Percentiles rank a stretch among this genome's conserved stretches.
Conservation (phyloP, 1,139 yeast species). For the Candida dubliniensis region DNA sequence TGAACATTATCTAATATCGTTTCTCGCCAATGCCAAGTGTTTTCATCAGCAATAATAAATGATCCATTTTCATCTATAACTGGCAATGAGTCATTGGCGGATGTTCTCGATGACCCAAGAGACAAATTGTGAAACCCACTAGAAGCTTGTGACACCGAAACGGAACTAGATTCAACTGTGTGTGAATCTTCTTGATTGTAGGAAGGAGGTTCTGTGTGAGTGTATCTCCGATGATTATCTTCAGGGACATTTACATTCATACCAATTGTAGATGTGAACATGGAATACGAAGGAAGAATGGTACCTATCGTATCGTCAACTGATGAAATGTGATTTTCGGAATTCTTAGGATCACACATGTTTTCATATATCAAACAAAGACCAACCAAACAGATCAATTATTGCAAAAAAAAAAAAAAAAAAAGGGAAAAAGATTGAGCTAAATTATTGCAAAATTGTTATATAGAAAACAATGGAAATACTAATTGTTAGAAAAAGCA, state of each 20-base stretch:
- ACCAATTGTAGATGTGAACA: constrained; percentile 43
- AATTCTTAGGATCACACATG: neutral
- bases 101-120: constrained; percentile 1
- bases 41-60: constrained; percentile 30
- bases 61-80: constrained; percentile 7
- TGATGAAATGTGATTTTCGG: neutral
- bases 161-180: constrained; percentile 7
- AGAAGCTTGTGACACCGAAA: constrained; percentile 1
- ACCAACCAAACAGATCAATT: neutral
- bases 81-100: constrained; percentile 1
- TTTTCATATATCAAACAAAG: neutral
- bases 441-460: no score
- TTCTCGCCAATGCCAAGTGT: constrained; percentile 33
- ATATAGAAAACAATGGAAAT: no score
- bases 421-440: no score
- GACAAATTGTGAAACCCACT: constrained; percentile 1
- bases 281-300: constrained; percentile 48
- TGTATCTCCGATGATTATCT: neutral
- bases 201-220: constrained; percentile 12
- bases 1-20: constrained; percentile 42
- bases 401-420: neutral
- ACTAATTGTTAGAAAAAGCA: no score
- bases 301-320: constrained; percentile 16
- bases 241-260: constrained; percentile 16
- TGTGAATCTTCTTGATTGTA: constrained; percentile 8